Evolutionary conservation across 208 protist species (phyloP).

Genomic region (Trypanosoma cruzi): DNA sequence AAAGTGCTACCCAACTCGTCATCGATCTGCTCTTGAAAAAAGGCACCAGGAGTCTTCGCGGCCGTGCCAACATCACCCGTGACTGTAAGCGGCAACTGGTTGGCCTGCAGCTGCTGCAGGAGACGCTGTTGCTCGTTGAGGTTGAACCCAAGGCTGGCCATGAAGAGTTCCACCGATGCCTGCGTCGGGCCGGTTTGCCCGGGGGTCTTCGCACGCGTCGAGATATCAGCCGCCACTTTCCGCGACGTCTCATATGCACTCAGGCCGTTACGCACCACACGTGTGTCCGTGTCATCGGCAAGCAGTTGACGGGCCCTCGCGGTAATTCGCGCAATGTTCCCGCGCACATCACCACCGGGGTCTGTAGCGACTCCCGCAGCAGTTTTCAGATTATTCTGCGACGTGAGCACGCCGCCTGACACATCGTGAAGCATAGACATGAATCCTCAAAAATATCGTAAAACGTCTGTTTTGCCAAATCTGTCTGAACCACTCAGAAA

Average conservation of each 20-base stretch:
- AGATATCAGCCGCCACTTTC: conserved; percentile 37
- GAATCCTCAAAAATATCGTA: background rate
- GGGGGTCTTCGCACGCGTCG: background rate
- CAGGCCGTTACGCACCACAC: conserved; percentile 62
- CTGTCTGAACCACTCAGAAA: background rate
- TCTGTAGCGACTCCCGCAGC: background rate
- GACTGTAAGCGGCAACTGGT: conserved; percentile 44
- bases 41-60: conserved; percentile 12
- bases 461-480: background rate
- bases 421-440: conserved; percentile 19
- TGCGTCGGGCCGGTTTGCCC: conserved; percentile 34
- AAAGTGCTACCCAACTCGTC: conserved; percentile 38
- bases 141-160: conserved; percentile 82
- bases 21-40: conserved; percentile 13
- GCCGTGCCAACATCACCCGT: conserved; percentile 7
- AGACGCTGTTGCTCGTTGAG: conserved; percentile 83
- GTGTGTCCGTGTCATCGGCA: conserved; percentile 41
- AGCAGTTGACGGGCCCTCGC: conserved; percentile 66
- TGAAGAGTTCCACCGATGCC: conserved; percentile 83
- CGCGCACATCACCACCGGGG: conserved; percentile 50
- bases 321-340: conserved; percentile 65
- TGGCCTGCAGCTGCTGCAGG: conserved; percentile 65
- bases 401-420: conserved; percentile 13
- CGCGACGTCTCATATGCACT: conserved; percentile 71
- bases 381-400: conserved; percentile 8